Percentiles rank a stretch among this genome's conserved stretches.
Conservation (phyloP, 768 basidiomycete species). For the Daedaleopsis sinensis region DNA sequence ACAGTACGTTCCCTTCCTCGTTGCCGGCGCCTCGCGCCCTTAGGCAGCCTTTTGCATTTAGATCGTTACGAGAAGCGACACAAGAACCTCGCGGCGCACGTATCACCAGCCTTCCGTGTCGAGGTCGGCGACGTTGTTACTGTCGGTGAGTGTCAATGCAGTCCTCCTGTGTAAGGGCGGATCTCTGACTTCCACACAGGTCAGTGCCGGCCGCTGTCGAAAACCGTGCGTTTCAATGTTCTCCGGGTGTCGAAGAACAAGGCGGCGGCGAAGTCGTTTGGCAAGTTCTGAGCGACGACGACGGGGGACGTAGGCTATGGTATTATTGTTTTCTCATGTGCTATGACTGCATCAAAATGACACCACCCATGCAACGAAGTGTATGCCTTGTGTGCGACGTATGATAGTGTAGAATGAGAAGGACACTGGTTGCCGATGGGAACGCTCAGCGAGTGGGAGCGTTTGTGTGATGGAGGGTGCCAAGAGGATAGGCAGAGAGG, state of each 20-base stretch:
- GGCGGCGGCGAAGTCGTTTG: conserved; percentile 88
- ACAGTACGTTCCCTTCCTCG: conserved; percentile 62
- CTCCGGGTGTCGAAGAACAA: conserved; percentile 94
- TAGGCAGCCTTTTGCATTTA: conserved; percentile 31
- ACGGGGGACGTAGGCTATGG: conserved; percentile 28
- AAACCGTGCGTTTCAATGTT: conserved; percentile 99
- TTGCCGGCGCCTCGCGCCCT: not conserved
- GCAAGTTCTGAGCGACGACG: conserved; percentile 71
- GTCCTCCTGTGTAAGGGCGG: not conserved
- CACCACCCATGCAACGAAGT: conserved; percentile 18
- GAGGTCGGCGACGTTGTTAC: conserved; percentile 93
- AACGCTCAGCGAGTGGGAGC: not conserved
- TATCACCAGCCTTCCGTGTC: conserved; percentile 98
- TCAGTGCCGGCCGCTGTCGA: conserved; percentile 98
- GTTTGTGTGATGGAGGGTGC: conserved; percentile 1
- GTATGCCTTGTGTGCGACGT: conserved; percentile 11
- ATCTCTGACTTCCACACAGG: conserved; percentile 47
- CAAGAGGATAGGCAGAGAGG: not conserved
- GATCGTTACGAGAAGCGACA: conserved; percentile 99
- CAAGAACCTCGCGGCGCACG: conserved; percentile 97
- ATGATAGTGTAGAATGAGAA: conserved; percentile 13
- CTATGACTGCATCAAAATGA: conserved; percentile 35
- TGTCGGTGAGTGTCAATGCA: conserved; percentile 68
- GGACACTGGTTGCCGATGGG: not conserved
- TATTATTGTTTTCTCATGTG: conserved; percentile 36